Percentiles rank a stretch among this genome's conserved stretches.
Conservation (phyloP, 495 filamentous ascomycete genomes). For the Cryomyces minteri region DNA sequence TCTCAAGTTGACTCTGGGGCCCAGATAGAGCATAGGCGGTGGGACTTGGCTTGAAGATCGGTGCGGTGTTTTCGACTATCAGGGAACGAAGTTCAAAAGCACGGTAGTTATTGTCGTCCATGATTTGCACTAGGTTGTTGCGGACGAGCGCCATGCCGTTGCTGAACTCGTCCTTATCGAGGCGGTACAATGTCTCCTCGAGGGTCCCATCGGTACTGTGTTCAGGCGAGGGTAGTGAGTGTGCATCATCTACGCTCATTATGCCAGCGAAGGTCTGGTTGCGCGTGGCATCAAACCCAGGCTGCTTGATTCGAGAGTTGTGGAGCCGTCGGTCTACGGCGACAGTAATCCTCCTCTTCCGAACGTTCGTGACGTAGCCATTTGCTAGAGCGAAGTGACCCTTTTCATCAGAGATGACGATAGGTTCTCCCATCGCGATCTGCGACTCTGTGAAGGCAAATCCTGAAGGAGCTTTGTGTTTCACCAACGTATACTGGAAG, state of each 20-base stretch:
- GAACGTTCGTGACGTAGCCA: conserved; percentile 66
- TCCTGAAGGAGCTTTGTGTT: conserved; percentile 31
- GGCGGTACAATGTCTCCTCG: conserved; percentile 51
- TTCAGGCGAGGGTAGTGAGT: conserved; percentile 15
- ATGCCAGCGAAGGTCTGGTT: conserved; percentile 85
- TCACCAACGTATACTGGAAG: conserved; percentile 67
- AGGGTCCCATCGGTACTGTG: conserved; percentile 28
- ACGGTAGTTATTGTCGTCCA: conserved; percentile 60
- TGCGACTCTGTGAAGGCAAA: conserved; percentile 87
- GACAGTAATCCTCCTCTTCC: conserved; percentile 56
- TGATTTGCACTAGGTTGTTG: conserved; percentile 80
- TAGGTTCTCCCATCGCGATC: conserved; percentile 72
- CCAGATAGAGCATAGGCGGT: conserved; percentile 38
- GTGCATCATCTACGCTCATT: conserved; percentile 51
- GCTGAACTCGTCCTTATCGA: conserved; percentile 97
- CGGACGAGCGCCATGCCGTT: conserved; percentile 91
- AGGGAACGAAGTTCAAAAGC: conserved; percentile 56
- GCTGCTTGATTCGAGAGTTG: conserved; percentile 56
- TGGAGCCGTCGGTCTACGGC: conserved; percentile 78
- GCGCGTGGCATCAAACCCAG: conserved; percentile 49
- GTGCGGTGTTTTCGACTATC: conserved; percentile 53
- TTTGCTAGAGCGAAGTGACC: conserved; percentile 89
- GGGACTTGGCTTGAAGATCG: conserved; percentile 47
- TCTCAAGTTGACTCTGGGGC: conserved; percentile 26
- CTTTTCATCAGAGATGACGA: conserved; percentile 89